Base-by-base conservation (phyloP, 1,139 yeast genomes). In the Zygotorulaspora mrakii region DNA sequence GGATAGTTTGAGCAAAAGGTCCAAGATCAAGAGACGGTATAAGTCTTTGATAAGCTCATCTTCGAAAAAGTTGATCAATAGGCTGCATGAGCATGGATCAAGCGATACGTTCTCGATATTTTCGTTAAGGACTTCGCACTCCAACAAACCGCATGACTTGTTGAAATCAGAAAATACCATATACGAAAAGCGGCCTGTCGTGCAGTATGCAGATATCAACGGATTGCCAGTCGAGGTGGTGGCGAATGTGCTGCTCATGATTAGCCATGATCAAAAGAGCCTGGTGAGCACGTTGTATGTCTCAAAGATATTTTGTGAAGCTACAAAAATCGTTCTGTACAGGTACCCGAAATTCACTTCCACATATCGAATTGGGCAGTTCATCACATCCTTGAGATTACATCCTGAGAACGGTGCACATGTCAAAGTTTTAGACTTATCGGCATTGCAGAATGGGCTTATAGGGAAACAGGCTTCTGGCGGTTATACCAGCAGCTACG, bases 341-440 rank as follows among this genome's bases (percentile, higher is more conserved):
- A 59, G 66, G 14, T 49, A 63, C n/a, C 75, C 88, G 10, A 49
- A 53, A 11, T 73, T 86, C 50, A 71, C 76, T 0, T 79, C 91
- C 3, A 78, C 88, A 4, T 86, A 80, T 55, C 65, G 95, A 34
- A 74, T 84, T 42, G 91, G 85, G 1, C 95, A 85, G 61, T 79
- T 86, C 55, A 77, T 86, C 7, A 71, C 88, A 1, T 71, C 79
- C 7, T 61, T 86, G 13, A 67, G 83, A 32, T 66, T 73, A 36
- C 74, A 74, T 49, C 69, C 75, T 2, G 67, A 66, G 3, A 70
- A 82, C 34, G 89, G 89, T 0, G 55, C 57, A 13, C 68, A 71
- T 44, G 83, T 85, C 2, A 70, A 69, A 48, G 47, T 57, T 0
- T 58, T 86, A 31, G 85, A 85, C 54, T 61, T 86, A 18, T 79